Evolutionary conservation across 73 alveolate genomes (phyloP).

Genomic region (Paramecium octaurelia): DNA sequence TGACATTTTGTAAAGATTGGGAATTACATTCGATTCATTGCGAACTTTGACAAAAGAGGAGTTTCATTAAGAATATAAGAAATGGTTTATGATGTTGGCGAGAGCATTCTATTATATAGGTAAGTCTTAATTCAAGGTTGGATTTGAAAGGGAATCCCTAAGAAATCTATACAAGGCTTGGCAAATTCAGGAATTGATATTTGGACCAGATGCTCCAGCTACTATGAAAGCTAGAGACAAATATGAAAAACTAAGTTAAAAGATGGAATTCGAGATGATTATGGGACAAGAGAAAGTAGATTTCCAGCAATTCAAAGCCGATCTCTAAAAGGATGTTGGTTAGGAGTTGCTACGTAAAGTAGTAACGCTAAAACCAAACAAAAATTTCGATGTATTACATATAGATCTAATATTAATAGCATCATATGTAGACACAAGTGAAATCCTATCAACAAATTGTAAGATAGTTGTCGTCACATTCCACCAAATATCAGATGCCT

Average conservation of each 20-base stretch:
- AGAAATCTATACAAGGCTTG: conserved; percentile 8
- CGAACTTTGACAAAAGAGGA: neutral
- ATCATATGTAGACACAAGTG: conserved; percentile 1
- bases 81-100: conserved; percentile 29
- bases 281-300: neutral
- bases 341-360: neutral
- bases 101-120: conserved; percentile 42
- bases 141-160: neutral
- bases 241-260: conserved; percentile 35
- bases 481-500: conserved; percentile 37
- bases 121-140: conserved; percentile 12
- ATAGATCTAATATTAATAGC: neutral
- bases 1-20: conserved; percentile 15
- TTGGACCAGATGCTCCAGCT: neutral
- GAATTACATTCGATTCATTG: neutral
- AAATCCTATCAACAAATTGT: conserved; percentile 17
- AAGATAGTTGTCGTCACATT: neutral
- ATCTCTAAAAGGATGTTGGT: neutral
- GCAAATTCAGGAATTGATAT: neutral
- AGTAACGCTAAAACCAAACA: neutral
- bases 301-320: conserved; percentile 5
- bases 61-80: neutral
- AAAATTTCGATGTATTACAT: neutral
- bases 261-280: conserved; percentile 41
- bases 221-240: conserved; percentile 6